These are phyloP conservation scores for Nicotiana obtusifolia DNA, from an alignment of 257 asterid genomes.

Conservation along the genomic window DNA sequence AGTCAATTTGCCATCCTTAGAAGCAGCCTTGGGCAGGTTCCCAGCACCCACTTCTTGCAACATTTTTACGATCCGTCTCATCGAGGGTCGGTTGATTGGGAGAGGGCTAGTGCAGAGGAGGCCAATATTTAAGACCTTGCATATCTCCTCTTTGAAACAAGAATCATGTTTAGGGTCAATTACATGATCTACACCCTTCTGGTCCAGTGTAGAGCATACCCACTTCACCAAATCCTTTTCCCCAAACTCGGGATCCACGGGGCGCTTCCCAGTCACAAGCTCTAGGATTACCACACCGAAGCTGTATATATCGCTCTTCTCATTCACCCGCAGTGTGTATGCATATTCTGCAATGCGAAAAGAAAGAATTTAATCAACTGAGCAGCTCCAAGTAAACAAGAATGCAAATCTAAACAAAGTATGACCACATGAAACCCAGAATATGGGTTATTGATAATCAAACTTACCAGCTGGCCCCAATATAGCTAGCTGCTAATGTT, in stretches of 20 bases:
- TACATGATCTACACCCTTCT: constrained; percentile 69
- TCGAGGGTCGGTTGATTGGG: constrained; percentile 89
- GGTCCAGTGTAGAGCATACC: constrained; percentile 83
- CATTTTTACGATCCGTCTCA: constrained; percentile 91
- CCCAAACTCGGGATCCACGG: constrained; percentile 84
- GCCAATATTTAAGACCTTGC: constrained; percentile 71
- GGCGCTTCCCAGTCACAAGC: constrained; percentile 64
- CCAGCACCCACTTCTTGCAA: constrained; percentile 59
- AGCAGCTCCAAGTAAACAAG: background rate
- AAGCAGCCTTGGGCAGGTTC: constrained; percentile 24
- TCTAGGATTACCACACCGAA: constrained; percentile 87
- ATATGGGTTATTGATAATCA: background rate
- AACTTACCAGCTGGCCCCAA: background rate
- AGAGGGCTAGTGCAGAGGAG: constrained; percentile 95
- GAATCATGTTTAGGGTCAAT: constrained; percentile 79
- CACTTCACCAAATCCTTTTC: constrained; percentile 91
- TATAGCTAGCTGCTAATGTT: background rate
- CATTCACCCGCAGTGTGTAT: constrained; percentile 86
- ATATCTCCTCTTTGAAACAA: constrained; percentile 77
- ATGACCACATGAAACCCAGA: background rate
- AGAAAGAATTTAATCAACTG: background rate
- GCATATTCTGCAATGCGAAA: constrained; percentile 62
- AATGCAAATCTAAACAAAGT: background rate
- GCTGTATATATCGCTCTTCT: constrained; percentile 92
- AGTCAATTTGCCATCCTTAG: constrained; percentile 73